These are phyloP conservation scores for Gossypium anomalum DNA, from an alignment of 345 rosid genomes.

Conservation along the genomic window DNA sequence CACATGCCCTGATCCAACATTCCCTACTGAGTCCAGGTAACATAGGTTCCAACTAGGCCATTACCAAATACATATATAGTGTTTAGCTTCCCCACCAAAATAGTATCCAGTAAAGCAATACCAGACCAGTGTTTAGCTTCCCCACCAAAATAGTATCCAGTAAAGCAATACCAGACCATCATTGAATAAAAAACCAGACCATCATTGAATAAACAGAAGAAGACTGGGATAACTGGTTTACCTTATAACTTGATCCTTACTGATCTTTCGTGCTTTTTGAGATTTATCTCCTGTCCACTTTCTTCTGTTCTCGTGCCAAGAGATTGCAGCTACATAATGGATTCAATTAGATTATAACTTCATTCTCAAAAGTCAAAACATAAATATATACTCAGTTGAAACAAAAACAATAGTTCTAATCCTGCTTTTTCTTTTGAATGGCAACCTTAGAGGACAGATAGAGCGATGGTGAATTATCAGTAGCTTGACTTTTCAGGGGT, in stretches of 20 bases:
- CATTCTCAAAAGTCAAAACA: not conserved
- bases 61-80: not conserved
- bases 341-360: slow-evolving; percentile 15
- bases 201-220: not conserved
- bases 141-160: not conserved
- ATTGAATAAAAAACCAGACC: too few relatives aligned
- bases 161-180: not conserved
- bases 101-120: not conserved
- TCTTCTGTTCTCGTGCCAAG: slow-evolving; percentile 75
- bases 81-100: not conserved
- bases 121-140: not conserved
- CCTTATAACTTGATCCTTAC: slow-evolving; percentile 80
- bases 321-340: slow-evolving; percentile 45
- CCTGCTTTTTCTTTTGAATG: not conserved
- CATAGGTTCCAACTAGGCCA: not conserved
- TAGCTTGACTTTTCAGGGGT: not conserved
- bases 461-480: not conserved
- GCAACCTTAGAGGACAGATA: not conserved
- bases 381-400: not conserved
- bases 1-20: not conserved
- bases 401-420: not conserved
- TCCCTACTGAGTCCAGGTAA: not conserved
- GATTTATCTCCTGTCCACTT: slow-evolving; percentile 75
- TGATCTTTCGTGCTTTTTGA: slow-evolving; percentile 29
- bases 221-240: slow-evolving; percentile 20